Evolutionary conservation across 139 green algal genomes (phyloP).

Genomic region (Edaphochlamys debaryana): DNA sequence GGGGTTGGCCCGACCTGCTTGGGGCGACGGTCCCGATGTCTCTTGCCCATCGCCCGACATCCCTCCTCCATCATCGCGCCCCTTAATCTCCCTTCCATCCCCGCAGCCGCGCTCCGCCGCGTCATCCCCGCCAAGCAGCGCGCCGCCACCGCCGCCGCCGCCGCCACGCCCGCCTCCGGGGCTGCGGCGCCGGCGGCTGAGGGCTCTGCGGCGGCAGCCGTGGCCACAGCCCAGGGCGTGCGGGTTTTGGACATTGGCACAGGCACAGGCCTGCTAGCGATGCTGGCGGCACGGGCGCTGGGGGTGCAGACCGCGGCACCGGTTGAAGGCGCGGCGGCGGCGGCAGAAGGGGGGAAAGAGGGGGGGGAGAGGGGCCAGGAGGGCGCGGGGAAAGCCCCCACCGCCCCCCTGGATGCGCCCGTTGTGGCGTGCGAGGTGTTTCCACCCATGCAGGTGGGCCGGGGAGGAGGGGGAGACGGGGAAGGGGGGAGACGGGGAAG

Average conservation of each 20-base stretch:
- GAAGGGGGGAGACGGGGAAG: too few relatives aligned
- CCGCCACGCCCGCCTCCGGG: not conserved
- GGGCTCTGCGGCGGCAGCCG: not conserved
- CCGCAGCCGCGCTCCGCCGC: constrained; percentile 29
- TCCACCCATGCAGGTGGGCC: constrained; percentile 61
- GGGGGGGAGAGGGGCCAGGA: not conserved
- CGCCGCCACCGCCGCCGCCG: not conserved
- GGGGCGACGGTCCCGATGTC: too few relatives aligned
- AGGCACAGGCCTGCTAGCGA: constrained; percentile 70
- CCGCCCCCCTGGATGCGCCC: not conserved
- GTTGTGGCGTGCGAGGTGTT: constrained; percentile 65
- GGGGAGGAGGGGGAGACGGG: too few relatives aligned
- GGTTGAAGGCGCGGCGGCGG: not conserved
- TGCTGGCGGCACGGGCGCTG: constrained; percentile 58
- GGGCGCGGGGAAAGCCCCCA: too few relatives aligned
- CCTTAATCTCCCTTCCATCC: too few relatives aligned
- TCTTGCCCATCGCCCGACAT: too few relatives aligned
- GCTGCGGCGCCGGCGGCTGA: not conserved
- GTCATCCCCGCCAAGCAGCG: constrained; percentile 18
- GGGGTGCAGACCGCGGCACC: not conserved
- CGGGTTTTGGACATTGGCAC: constrained; percentile 70
- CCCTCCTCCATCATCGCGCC: too few relatives aligned
- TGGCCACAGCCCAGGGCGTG: not conserved
- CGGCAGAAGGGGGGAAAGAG: not conserved
- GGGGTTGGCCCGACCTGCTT: too few relatives aligned